Conservation (phyloP, 352 stramenopile genomes). For the Sclerospora graminicola region DNA sequence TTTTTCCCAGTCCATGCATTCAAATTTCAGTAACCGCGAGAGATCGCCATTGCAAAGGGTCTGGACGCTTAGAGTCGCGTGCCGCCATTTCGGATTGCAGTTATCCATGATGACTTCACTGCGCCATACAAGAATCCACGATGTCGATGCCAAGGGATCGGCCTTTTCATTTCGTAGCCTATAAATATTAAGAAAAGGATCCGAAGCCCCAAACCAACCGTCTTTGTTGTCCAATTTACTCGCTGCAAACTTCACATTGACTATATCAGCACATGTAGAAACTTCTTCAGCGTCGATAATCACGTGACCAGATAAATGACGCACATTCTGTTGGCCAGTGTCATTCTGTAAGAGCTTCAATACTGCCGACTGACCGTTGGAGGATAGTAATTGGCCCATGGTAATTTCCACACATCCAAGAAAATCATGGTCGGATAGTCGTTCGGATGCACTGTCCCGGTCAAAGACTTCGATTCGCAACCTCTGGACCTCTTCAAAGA, state of each 20-base stretch:
- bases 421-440: conserved; percentile 54
- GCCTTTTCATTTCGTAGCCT: conserved; percentile 31
- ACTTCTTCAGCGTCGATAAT: conserved; percentile 68
- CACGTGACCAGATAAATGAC: conserved; percentile 46
- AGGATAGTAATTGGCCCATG: conserved; percentile 66
- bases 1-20: conserved; percentile 73
- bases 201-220: conserved; percentile 63
- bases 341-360: conserved; percentile 49
- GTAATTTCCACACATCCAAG: conserved; percentile 68
- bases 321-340: conserved; percentile 16
- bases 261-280: conserved; percentile 44
- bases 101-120: conserved; percentile 61
- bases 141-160: conserved; percentile 27
- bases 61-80: conserved; percentile 46
- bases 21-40: conserved; percentile 44
- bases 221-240: conserved; percentile 74
- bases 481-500: conserved; percentile 76
- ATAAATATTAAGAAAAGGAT: conserved; percentile 74
- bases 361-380: conserved; percentile 43
- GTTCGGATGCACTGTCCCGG: conserved; percentile 53
- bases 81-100: conserved; percentile 52
- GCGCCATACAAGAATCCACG: conserved; percentile 59
- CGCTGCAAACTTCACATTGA: conserved; percentile 49
- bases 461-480: conserved; percentile 76
- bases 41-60: conserved; percentile 60